phyloP scores from a whole-genome alignment of 2,329 filamentous ascomycete species.

The Mollisiaceae sp. region DNA sequence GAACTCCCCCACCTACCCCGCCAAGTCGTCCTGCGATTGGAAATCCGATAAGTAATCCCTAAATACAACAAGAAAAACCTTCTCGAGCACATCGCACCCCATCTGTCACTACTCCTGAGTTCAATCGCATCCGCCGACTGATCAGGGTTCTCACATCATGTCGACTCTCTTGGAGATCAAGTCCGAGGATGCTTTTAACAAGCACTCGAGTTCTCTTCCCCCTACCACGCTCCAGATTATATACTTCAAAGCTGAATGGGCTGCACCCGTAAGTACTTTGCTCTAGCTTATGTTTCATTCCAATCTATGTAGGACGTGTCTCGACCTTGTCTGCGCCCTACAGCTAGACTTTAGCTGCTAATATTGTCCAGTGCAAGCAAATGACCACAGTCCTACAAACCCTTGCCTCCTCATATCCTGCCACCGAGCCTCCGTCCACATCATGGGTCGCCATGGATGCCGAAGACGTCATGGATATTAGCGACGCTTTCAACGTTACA shows the following conservation, averaged over 20 bases:
- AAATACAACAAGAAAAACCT: not conserved
- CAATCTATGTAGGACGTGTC: not conserved
- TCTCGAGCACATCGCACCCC: not conserved
- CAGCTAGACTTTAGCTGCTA: slow-evolving; percentile 13
- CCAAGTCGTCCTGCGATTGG: slow-evolving; percentile 3
- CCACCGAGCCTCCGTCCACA: slow-evolving; percentile 68
- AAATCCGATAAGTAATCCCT: slow-evolving; percentile 14
- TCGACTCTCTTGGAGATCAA: slow-evolving; percentile 79
- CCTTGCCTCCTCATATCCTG: slow-evolving; percentile 84
- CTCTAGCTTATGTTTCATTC: not conserved
- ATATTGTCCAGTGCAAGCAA: slow-evolving; percentile 68
- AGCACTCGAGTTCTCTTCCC: slow-evolving; percentile 68
- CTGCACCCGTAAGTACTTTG: slow-evolving; percentile 63
- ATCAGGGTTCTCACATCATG: slow-evolving; percentile 55
- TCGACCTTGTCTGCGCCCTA: too few species aligned
- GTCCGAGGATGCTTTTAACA: slow-evolving; percentile 74
- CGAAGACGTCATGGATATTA: slow-evolving; percentile 90
- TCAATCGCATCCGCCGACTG: not conserved
- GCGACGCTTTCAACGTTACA: slow-evolving; percentile 90
- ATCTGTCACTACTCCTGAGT: not conserved
- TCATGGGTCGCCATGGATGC: slow-evolving; percentile 92
- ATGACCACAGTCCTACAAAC: slow-evolving; percentile 87
- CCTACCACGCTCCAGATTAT: slow-evolving; percentile 77
- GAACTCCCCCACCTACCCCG: slow-evolving; percentile 8
- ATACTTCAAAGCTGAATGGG: slow-evolving; percentile 97